Percentiles rank a stretch among this genome's conserved stretches.
Evolutionary conservation across 176 grass and related monocot species (phyloP).

Genomic region (Aegilops umbellulata): DNA sequence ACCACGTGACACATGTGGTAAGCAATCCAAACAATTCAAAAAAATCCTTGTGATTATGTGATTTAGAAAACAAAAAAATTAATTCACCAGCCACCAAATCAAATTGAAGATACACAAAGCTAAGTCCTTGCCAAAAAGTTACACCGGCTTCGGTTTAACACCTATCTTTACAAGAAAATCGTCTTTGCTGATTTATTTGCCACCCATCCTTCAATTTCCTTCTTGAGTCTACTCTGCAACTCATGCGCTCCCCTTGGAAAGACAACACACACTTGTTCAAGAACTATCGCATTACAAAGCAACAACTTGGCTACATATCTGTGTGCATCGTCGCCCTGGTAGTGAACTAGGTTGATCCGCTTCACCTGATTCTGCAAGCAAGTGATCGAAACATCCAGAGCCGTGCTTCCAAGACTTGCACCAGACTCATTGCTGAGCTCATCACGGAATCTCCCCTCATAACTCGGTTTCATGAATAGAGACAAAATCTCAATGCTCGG

Average conservation of each 20-base stretch:
- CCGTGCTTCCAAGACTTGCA: neutral
- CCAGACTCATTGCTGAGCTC: neutral
- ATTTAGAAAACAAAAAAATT: too few relatives aligned
- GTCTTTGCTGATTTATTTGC: neutral
- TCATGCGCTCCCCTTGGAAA: neutral
- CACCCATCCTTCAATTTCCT: neutral
- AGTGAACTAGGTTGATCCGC: slow-evolving; percentile 13
- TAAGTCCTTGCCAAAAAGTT: too few relatives aligned
- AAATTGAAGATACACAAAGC: too few relatives aligned
- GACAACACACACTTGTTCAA: neutral
- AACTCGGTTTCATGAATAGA: neutral
- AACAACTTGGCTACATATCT: neutral
- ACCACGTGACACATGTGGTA: too few relatives aligned
- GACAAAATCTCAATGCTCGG: neutral
- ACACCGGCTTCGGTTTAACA: too few relatives aligned
- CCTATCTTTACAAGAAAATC: neutral
- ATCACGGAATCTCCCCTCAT: neutral
- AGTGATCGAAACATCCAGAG: neutral
- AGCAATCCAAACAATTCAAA: too few relatives aligned
- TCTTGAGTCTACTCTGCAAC: neutral
- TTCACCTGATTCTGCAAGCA: neutral
- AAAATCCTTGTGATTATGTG: too few relatives aligned
- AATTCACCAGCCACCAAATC: too few relatives aligned
- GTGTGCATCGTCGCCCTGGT: neutral
- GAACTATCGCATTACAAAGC: neutral